These are phyloP conservation scores for Cucumis melo DNA, from an alignment of 306 rosid species.

Conservation along the genomic window DNA sequence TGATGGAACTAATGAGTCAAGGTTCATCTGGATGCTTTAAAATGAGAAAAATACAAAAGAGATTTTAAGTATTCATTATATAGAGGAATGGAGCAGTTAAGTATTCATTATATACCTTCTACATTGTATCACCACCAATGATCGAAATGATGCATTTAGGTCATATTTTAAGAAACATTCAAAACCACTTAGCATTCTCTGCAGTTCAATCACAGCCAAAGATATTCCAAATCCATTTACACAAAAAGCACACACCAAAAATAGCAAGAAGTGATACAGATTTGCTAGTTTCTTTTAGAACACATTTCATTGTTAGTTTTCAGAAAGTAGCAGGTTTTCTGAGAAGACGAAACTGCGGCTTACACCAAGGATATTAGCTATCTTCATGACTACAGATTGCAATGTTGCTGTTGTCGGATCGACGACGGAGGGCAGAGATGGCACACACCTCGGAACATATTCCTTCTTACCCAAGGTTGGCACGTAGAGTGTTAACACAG, in stretches of 20 bases:
- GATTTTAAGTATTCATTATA: too few species aligned
- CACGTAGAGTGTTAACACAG: conserved; percentile 43
- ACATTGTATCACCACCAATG: background rate
- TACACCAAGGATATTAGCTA: conserved; percentile 54
- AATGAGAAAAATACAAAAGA: too few species aligned
- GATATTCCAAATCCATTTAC: background rate
- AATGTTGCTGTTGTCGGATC: conserved; percentile 20
- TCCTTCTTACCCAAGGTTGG: conserved; percentile 47
- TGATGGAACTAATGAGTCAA: too few species aligned
- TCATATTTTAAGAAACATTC: background rate
- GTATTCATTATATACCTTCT: background rate
- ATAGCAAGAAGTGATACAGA: background rate
- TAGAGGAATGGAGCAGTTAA: background rate
- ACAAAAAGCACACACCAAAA: background rate
- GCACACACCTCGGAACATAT: conserved; percentile 56
- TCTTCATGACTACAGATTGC: conserved; percentile 35
- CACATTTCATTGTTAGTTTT: conserved; percentile 12
- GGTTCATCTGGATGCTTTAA: too few species aligned
- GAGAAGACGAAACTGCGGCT: conserved; percentile 38
- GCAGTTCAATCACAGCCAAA: conserved; percentile 3
- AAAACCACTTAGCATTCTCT: background rate
- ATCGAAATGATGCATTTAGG: background rate
- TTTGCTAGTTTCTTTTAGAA: background rate
- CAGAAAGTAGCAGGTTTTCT: conserved; percentile 26
- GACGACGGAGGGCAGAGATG: conserved; percentile 41